These are phyloP conservation scores for Fusarium neocosmosporiellum DNA, from an alignment of 2,329 filamentous ascomycete genomes.

Conservation along the genomic window DNA sequence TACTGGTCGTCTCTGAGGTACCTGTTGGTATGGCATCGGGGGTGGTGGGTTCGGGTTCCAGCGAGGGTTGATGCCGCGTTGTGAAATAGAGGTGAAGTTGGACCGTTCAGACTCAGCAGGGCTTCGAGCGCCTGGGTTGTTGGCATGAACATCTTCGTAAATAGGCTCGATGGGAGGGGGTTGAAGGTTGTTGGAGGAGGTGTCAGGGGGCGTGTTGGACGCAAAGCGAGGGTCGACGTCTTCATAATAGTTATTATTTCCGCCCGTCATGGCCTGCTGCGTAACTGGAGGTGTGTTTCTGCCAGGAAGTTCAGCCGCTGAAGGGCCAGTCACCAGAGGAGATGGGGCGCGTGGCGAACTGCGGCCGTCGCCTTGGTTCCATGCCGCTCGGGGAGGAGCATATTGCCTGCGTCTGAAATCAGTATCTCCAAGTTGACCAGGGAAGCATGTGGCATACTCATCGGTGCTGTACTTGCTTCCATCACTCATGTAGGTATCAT, in stretches of 20 bases:
- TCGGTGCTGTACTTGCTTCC: slow-evolving; percentile 78
- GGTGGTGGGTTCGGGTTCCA: slow-evolving; percentile 74
- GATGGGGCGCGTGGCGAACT: slow-evolving; percentile 60
- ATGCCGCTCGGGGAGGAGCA: slow-evolving; percentile 65
- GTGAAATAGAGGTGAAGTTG: slow-evolving; percentile 90
- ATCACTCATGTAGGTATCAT: slow-evolving; percentile 70
- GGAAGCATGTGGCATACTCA: slow-evolving; percentile 63
- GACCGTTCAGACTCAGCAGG: slow-evolving; percentile 83
- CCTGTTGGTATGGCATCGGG: slow-evolving; percentile 56
- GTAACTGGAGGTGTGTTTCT: slow-evolving; percentile 49
- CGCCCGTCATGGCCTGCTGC: slow-evolving; percentile 42
- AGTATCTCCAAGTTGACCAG: not conserved
- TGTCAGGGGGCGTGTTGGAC: slow-evolving; percentile 47
- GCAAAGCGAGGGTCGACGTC: slow-evolving; percentile 92
- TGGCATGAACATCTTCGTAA: slow-evolving; percentile 71
- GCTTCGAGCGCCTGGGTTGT: slow-evolving; percentile 68
- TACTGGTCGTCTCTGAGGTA: slow-evolving; percentile 56
- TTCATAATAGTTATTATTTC: slow-evolving; percentile 78
- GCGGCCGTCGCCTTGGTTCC: slow-evolving; percentile 61
- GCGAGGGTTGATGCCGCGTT: slow-evolving; percentile 87
- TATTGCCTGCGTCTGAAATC: slow-evolving; percentile 55
- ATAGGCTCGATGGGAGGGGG: slow-evolving; percentile 53
- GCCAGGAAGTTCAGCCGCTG: slow-evolving; percentile 51
- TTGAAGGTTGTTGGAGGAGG: slow-evolving; percentile 39
- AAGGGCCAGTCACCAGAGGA: slow-evolving; percentile 53